Percentiles rank a stretch among this genome's conserved stretches.
These are phyloP conservation scores for Fusarium sp. DNA, from an alignment of 2,329 filamentous ascomycete species.

Conservation along the genomic window DNA sequence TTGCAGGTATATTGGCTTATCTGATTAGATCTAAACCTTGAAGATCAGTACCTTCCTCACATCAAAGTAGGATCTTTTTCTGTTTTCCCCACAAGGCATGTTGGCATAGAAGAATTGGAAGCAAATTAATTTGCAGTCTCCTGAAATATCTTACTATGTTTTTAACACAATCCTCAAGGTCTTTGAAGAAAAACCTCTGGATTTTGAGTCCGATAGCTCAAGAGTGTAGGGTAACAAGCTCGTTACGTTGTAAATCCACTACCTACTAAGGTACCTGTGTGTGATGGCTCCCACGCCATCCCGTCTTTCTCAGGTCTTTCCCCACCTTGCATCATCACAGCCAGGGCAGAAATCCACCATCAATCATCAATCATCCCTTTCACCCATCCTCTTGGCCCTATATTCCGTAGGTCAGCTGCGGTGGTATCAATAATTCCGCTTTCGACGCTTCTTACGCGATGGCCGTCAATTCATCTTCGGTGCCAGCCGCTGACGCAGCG, in stretches of 20 bases:
- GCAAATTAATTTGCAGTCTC: too few relatives aligned
- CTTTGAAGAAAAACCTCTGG: too few relatives aligned
- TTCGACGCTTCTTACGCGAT: conserved; percentile 4
- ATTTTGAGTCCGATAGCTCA: too few relatives aligned
- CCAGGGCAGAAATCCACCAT: conserved; percentile 24
- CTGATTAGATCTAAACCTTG: conserved; percentile 26
- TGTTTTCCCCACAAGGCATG: too few relatives aligned
- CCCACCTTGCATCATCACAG: conserved; percentile 38
- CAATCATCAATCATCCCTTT: conserved; percentile 21
- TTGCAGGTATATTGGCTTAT: conserved; percentile 22
- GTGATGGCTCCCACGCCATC: conserved; percentile 19
- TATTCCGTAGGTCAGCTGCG: conserved; percentile 1
- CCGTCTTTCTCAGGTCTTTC: conserved; percentile 16
- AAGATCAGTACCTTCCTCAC: conserved; percentile 10
- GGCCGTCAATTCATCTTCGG: not conserved
- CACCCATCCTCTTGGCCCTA: conserved; percentile 1
- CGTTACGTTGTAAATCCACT: too few relatives aligned
- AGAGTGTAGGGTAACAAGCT: not conserved
- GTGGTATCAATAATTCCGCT: conserved; percentile 3
- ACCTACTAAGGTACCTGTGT: not conserved
- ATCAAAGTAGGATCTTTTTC: too few relatives aligned
- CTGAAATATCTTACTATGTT: too few relatives aligned
- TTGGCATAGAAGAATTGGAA: too few relatives aligned
- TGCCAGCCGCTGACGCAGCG: conserved; percentile 10
- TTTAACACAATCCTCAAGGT: too few relatives aligned